Percentiles rank a stretch among this genome's conserved stretches.
These are phyloP conservation scores for Malassezia brasiliensis DNA, from an alignment of 1,284 basidiomycete genomes.

Conservation along the genomic window DNA sequence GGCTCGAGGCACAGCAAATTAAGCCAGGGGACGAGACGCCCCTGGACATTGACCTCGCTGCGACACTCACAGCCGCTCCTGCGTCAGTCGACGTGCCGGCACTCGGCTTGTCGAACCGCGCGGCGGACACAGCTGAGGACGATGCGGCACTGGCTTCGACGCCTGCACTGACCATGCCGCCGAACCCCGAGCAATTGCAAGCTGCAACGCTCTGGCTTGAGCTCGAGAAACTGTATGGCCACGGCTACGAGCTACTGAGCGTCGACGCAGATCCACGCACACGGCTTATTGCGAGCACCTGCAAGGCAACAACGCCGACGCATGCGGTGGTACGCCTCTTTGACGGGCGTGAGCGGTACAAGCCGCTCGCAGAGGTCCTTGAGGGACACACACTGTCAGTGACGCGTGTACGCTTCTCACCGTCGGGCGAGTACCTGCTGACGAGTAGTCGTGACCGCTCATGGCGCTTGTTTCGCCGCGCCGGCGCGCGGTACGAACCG, in stretches of 20 bases:
- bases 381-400: slow-evolving; percentile 79
- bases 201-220: slow-evolving; percentile 90
- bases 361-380: slow-evolving; percentile 57
- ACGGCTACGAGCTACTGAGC: slow-evolving; percentile 77
- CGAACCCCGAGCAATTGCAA: slow-evolving; percentile 59
- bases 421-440: slow-evolving; percentile 66
- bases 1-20: slow-evolving; percentile 21
- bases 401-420: slow-evolving; percentile 78
- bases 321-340: slow-evolving; percentile 83
- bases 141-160: neutral
- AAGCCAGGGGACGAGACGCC: slow-evolving; percentile 3
- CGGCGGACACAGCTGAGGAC: slow-evolving; percentile 21
- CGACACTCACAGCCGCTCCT: slow-evolving; percentile 12
- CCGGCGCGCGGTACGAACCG: slow-evolving; percentile 18
- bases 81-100: slow-evolving; percentile 40
- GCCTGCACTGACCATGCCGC: slow-evolving; percentile 38
- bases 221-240: slow-evolving; percentile 89
- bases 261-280: slow-evolving; percentile 21
- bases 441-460: slow-evolving; percentile 82
- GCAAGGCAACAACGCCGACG: slow-evolving; percentile 72
- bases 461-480: slow-evolving; percentile 69
- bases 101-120: slow-evolving; percentile 42
- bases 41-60: slow-evolving; percentile 8
- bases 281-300: slow-evolving; percentile 75
- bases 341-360: slow-evolving; percentile 59